These are phyloP conservation scores for Penicillium glabrum DNA, from an alignment of 2,329 filamentous ascomycete genomes.

Conservation along the genomic window DNA sequence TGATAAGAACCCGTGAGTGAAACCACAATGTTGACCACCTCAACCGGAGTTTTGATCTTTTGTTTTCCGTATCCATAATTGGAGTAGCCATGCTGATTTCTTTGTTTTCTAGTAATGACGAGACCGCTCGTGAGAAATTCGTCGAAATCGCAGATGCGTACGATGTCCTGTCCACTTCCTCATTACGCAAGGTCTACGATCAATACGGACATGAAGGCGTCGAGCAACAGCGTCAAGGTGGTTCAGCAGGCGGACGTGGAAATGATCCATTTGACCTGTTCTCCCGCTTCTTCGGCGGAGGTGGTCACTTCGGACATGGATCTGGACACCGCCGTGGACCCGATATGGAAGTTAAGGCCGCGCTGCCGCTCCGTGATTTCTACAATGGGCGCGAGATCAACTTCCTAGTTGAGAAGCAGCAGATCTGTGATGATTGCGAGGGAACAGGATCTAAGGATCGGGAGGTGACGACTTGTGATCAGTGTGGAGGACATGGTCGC, in stretches of 20 bases:
- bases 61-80: not conserved
- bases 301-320: conserved; percentile 75
- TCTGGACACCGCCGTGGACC: conserved; percentile 76
- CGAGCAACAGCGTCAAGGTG: conserved; percentile 75
- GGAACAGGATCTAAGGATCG: conserved; percentile 83
- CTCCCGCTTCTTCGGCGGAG: conserved; percentile 92
- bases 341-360: conserved; percentile 83
- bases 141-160: conserved; percentile 94
- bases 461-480: conserved; percentile 73
- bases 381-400: conserved; percentile 86
- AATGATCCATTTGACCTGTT: conserved; percentile 97
- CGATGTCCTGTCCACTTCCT: conserved; percentile 78
- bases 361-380: conserved; percentile 81
- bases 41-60: not conserved
- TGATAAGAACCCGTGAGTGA: conserved; percentile 89
- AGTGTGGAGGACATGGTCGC: conserved; percentile 79
- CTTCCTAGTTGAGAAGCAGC: conserved; percentile 90
- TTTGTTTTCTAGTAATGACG: conserved; percentile 61
- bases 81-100: not conserved
- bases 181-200: conserved; percentile 87
- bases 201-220: conserved; percentile 90
- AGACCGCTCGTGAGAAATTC: conserved; percentile 83
- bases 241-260: conserved; percentile 54
- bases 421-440: conserved; percentile 89
- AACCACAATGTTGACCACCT: not conserved